Percentiles rank a stretch among this genome's conserved stretches.
phyloP scores from a whole-genome alignment of 208 protist genomes.

The Sergeia podlipaevii region DNA sequence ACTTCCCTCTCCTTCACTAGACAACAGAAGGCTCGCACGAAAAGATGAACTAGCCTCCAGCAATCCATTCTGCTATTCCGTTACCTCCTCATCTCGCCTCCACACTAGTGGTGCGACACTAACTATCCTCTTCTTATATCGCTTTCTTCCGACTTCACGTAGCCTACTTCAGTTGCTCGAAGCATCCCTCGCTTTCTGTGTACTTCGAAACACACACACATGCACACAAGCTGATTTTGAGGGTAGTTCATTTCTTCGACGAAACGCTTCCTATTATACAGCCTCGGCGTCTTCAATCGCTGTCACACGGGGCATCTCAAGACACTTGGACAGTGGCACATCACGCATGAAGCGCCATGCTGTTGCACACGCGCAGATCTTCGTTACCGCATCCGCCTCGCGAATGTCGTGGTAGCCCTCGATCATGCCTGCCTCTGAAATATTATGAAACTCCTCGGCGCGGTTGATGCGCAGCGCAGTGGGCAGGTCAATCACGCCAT shows the following conservation, averaged over 20 bases:
- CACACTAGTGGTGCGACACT: too few species aligned
- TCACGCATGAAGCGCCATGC: constrained; percentile 80
- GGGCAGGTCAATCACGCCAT: constrained; percentile 66
- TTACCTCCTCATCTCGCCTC: too few species aligned
- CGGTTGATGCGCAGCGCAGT: constrained; percentile 80
- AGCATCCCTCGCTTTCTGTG: neutral
- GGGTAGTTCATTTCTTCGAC: too few species aligned
- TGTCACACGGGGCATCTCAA: constrained; percentile 56
- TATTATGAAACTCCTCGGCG: constrained; percentile 86
- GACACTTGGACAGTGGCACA: constrained; percentile 69
- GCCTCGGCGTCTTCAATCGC: constrained; percentile 20
- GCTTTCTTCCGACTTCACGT: neutral
- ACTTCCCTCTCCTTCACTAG: too few species aligned
- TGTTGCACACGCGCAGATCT: constrained; percentile 80
- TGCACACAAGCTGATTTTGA: neutral
- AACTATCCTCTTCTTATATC: neutral
- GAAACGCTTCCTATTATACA: constrained; percentile 8
- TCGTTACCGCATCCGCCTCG: constrained; percentile 82
- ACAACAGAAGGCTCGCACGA: too few species aligned
- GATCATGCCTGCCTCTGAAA: constrained; percentile 53
- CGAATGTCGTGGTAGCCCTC: constrained; percentile 93
- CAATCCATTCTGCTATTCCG: too few species aligned
- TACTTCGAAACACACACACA: neutral
- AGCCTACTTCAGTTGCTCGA: neutral
- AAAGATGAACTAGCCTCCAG: too few species aligned